A percentile compares a stretch with the other conserved stretches of the same genome.
Evolutionary conservation across 345 rosid species (phyloP).

Genomic region (Eucalyptus erythrocorys): DNA sequence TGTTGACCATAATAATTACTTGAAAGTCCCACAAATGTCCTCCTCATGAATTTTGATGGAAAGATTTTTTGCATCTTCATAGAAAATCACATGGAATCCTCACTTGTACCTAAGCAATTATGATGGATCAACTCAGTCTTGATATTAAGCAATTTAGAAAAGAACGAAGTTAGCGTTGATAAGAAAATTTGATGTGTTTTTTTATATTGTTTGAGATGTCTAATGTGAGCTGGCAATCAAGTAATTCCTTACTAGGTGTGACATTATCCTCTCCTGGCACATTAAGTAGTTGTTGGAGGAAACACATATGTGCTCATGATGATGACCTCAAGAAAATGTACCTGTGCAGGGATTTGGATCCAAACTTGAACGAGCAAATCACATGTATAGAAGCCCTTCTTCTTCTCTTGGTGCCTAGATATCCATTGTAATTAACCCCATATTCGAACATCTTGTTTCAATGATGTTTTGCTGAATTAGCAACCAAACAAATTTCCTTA

Average conservation of each 20-base stretch:
- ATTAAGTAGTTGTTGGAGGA: not conserved
- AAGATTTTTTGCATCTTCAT: not conserved
- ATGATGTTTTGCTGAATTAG: not conserved
- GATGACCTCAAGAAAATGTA: not conserved
- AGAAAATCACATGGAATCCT: not conserved
- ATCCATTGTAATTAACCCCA: not conserved
- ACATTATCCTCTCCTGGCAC: not conserved
- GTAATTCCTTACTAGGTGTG: not conserved
- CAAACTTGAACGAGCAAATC: not conserved
- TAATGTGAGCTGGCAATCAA: not conserved
- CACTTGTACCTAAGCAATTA: not conserved
- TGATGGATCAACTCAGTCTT: not conserved
- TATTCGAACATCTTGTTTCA: not conserved
- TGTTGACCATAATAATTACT: not conserved
- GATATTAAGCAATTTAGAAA: not conserved
- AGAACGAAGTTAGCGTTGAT: not conserved
- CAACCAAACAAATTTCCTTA: not conserved
- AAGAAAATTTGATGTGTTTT: not conserved
- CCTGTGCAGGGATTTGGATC: not conserved
- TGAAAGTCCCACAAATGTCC: not conserved
- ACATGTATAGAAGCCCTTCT: not conserved
- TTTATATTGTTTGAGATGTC: not conserved
- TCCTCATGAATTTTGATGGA: not conserved
- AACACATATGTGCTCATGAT: not conserved
- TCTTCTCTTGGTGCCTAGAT: not conserved